These are phyloP conservation scores for Aspergillus egyptiacus DNA, from an alignment of 495 filamentous ascomycete genomes.

Conservation along the genomic window DNA sequence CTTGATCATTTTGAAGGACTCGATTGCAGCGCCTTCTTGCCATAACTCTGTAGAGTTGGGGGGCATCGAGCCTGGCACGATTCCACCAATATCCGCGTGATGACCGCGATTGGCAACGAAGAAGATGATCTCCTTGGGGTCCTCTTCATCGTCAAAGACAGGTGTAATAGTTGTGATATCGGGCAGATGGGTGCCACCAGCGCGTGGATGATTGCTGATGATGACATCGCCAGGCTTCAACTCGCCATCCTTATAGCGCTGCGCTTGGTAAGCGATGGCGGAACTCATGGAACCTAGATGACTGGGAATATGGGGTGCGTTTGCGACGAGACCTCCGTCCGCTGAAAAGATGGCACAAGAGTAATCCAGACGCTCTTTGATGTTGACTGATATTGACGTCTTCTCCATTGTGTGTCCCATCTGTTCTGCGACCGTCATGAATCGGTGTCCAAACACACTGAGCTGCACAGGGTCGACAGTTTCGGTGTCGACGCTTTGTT, in stretches of 20 bases:
- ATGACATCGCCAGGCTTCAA: slow-evolving; percentile 87
- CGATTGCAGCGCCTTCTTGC: slow-evolving; percentile 88
- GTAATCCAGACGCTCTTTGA: slow-evolving; percentile 88
- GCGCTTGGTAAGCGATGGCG: slow-evolving; percentile 75
- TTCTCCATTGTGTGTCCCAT: slow-evolving; percentile 89
- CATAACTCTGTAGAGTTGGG: slow-evolving; percentile 85
- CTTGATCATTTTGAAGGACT: slow-evolving; percentile 89
- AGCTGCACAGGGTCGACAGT: slow-evolving; percentile 70
- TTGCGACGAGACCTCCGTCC: slow-evolving; percentile 75
- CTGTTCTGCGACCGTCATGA: slow-evolving; percentile 94
- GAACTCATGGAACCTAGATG: slow-evolving; percentile 89
- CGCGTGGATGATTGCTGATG: slow-evolving; percentile 90
- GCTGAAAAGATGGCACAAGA: slow-evolving; percentile 85
- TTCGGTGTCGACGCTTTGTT: slow-evolving; percentile 51
- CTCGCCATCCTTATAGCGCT: slow-evolving; percentile 74
- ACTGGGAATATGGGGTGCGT: slow-evolving; percentile 83
- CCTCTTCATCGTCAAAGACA: slow-evolving; percentile 62
- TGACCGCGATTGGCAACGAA: slow-evolving; percentile 80
- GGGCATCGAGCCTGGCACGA: slow-evolving; percentile 91
- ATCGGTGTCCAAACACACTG: slow-evolving; percentile 83
- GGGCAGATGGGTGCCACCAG: slow-evolving; percentile 78
- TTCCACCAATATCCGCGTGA: slow-evolving; percentile 86
- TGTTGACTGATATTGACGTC: slow-evolving; percentile 87
- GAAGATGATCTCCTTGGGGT: slow-evolving; percentile 67
- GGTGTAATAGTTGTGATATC: slow-evolving; percentile 88